Conservation (phyloP, 345 rosid species). For the Eucalyptus brandiana region DNA sequence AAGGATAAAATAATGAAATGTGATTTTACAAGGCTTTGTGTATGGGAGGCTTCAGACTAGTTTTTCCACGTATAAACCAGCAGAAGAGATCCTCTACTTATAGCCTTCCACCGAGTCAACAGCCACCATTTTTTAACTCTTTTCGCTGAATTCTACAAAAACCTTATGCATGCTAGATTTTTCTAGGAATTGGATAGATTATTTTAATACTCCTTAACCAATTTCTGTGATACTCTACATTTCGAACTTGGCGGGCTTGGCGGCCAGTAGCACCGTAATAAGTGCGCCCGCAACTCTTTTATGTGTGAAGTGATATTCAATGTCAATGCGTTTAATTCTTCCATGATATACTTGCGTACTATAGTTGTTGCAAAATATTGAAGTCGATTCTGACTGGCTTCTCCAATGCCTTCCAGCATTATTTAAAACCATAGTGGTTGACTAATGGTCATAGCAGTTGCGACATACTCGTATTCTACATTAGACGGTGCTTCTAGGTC, state of each 20-base stretch:
- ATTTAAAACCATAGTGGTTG: not conserved
- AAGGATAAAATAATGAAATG: not conserved
- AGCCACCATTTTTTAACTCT: not conserved
- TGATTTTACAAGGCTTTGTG: not conserved
- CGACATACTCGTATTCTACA: too few species aligned
- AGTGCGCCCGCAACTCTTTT: not conserved
- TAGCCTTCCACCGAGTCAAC: not conserved
- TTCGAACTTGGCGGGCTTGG: not conserved
- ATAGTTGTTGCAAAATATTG: not conserved
- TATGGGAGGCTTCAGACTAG: not conserved
- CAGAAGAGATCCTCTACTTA: not conserved
- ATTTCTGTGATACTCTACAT: not conserved
- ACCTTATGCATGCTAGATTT: not conserved
- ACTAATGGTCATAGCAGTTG: not conserved
- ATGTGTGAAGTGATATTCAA: not conserved
- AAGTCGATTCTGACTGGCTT: not conserved
- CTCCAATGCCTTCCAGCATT: not conserved
- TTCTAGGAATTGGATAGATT: not conserved
- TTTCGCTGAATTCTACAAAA: not conserved
- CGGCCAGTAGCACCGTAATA: not conserved
- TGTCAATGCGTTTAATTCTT: not conserved
- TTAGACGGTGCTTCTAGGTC: not conserved
- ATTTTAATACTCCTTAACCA: not conserved
- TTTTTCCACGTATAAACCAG: not conserved
- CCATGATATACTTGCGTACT: not conserved